Conservation (phyloP, 129 eudicot species). For the Kitagawia praeruptora region DNA sequence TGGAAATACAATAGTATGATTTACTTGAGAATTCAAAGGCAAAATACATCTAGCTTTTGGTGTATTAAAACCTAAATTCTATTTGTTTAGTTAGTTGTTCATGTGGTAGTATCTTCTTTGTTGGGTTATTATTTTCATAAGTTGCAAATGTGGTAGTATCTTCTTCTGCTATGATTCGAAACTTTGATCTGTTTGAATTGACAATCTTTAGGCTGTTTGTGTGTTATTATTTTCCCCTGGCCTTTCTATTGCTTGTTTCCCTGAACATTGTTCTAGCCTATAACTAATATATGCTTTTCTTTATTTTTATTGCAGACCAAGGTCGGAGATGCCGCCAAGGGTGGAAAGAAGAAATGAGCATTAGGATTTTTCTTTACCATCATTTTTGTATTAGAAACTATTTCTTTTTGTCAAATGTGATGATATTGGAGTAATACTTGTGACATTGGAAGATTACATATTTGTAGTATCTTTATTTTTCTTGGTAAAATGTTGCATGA, state of each 20-base stretch:
- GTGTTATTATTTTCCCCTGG: neutral
- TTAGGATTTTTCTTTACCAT: neutral
- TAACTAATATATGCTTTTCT: too few species aligned
- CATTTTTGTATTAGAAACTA: too few species aligned
- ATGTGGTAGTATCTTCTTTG: neutral
- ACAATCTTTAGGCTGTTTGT: neutral
- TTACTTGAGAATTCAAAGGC: neutral
- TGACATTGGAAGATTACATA: too few species aligned
- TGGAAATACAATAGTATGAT: neutral
- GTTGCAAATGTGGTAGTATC: neutral
- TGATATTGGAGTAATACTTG: too few species aligned
- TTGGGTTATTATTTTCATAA: neutral
- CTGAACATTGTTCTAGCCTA: too few species aligned
- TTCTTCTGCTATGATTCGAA: neutral
- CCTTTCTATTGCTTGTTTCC: too few species aligned
- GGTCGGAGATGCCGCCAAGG: conserved; percentile 5
- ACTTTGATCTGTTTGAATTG: neutral
- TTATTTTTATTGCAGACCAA: neutral
- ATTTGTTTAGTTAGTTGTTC: neutral
- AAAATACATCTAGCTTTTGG: neutral
- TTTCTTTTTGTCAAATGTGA: too few species aligned
- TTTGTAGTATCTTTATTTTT: too few species aligned
- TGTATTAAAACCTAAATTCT: neutral
- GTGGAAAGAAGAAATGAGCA: conserved; percentile 7
- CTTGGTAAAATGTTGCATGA: too few species aligned